Percentiles rank a stretch among this genome's conserved stretches.
phyloP scores from a whole-genome alignment of 2,329 filamentous ascomycete species.

The Colletotrichum siamense region DNA sequence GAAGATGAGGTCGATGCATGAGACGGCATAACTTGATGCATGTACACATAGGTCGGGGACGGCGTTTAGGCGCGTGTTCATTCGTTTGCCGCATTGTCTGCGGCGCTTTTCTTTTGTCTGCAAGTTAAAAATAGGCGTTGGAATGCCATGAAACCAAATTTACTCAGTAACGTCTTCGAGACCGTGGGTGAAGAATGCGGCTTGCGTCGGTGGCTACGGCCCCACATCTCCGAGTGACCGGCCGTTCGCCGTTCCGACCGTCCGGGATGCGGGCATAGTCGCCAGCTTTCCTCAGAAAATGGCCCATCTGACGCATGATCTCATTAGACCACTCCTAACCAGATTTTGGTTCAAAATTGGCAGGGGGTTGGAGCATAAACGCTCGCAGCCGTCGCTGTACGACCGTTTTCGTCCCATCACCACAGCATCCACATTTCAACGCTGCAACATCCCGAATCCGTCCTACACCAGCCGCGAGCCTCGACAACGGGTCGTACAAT shows the following conservation, averaged over 20 bases:
- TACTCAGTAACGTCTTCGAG: neutral
- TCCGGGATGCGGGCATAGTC: neutral
- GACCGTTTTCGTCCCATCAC: neutral
- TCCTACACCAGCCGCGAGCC: neutral
- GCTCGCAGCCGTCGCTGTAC: neutral
- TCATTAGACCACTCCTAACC: neutral
- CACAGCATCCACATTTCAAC: neutral
- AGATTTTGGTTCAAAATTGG: neutral
- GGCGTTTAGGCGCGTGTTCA: conserved; percentile 4
- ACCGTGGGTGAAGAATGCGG: neutral
- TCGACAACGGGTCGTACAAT: neutral
- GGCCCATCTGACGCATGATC: accelerated
- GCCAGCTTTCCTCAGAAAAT: neutral
- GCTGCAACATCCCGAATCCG: neutral
- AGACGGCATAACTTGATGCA: neutral
- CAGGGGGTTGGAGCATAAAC: neutral
- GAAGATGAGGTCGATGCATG: conserved; percentile 51
- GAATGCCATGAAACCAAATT: neutral
- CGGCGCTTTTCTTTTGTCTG: neutral
- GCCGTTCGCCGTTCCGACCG: neutral
- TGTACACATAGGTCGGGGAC: neutral
- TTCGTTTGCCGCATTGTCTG: neutral
- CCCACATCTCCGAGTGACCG: neutral
- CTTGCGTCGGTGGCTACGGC: neutral
- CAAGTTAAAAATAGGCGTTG: neutral